Evolutionary conservation across 768 basidiomycete genomes (phyloP), one percentile per base, ranked within the genome.

Genomic region (Auricularia auricula-judae): DNA sequence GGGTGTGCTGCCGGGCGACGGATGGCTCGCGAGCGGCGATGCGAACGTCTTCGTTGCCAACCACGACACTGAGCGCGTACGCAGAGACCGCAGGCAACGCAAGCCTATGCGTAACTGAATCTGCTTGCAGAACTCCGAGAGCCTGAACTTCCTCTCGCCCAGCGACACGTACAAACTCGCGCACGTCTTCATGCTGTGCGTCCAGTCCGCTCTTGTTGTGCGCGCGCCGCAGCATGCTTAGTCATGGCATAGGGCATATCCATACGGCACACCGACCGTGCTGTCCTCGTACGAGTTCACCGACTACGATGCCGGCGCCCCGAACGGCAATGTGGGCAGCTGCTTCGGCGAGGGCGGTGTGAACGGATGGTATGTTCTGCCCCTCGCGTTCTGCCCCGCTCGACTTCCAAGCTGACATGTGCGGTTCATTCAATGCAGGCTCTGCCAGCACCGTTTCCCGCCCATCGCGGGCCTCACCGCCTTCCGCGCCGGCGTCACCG

Each of bases 31-130:
- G 0, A 78, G 85, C 2, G 74, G 70, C 0, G 68, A 70, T 14
- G 86, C 86, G 0, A 88, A 87, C 66, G 80, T 84, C 5, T 88
- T 88, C 66, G 85, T 88, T 3, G 76, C 82, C 0, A 87, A 88
- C 68, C 87, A 88, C 65, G 87, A 88, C 67, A 88, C 86, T 1
- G 87, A 88, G 71, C 74, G 87, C 85, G 39, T 42, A 42, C 39
- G 39, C 12, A 29, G 29, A 29, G 29, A 29, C 29, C 29, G 29
- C 29, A 29, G 29, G 29, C 29, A 29, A 2, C 29, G 29, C 29
- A 2, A 29, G 29, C 29, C 2, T 29, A 29, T 29, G 29, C 3
- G 29, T 1, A 42, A 42, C 39, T 14, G 29, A 42, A 3, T 7
- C 0, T 42, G 39, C 39, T 7, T 7, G 12, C 4, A 42, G 39